Evolutionary conservation across 768 basidiomycete genomes (phyloP).

Genomic region (Mycena alexandri): DNA sequence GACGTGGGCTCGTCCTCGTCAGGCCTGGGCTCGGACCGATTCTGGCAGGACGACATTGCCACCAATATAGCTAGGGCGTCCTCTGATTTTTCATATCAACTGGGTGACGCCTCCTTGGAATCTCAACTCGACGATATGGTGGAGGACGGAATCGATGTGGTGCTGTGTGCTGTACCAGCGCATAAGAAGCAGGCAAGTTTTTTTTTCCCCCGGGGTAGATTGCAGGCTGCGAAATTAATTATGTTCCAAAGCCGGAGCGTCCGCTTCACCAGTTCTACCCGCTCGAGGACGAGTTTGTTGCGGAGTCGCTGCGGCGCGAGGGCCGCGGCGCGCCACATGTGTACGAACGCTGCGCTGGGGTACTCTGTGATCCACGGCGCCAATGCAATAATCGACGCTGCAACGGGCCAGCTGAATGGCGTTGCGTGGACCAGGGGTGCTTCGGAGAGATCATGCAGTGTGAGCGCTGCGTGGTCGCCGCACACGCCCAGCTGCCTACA

Average conservation of each 20-base stretch:
- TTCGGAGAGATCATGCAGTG: constrained; percentile 15
- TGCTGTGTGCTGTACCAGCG: too few relatives aligned
- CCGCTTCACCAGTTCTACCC: background rate
- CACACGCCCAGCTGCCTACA: background rate
- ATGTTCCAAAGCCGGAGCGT: too few relatives aligned
- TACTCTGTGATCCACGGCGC: background rate
- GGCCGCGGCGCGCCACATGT: too few relatives aligned
- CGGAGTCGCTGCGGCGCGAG: background rate
- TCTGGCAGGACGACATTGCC: background rate
- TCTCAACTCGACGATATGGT: background rate
- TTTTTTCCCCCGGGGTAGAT: too few relatives aligned
- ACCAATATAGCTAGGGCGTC: background rate
- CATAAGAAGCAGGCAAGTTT: too few relatives aligned
- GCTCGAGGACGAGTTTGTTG: background rate
- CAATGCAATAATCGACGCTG: background rate
- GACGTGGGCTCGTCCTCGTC: background rate
- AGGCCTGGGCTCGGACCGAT: background rate
- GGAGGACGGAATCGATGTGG: background rate
- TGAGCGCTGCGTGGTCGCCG: background rate
- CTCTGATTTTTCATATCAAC: background rate
- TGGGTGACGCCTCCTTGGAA: background rate
- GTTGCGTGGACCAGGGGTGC: constrained; percentile 5
- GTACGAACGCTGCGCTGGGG: background rate
- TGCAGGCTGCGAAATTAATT: too few relatives aligned
- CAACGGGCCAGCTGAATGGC: background rate